Evolutionary conservation across 805 yeast genomes (phyloP), one percentile per base, ranked within the genome.

Genomic region (Yarrowia deformans): DNA sequence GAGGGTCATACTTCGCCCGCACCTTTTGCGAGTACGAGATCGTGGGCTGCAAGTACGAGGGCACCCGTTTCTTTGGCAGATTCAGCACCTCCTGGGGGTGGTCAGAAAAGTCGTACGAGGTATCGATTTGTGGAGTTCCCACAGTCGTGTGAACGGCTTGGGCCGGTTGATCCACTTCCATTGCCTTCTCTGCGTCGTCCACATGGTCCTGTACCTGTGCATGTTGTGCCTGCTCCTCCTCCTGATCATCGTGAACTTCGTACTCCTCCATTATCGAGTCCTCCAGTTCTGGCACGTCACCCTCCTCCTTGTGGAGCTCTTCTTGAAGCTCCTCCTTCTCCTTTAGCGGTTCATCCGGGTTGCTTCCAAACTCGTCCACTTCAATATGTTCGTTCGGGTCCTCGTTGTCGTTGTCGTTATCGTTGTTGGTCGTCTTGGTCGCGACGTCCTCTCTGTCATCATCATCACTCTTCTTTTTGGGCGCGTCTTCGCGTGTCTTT

Each of bases 11-110:
- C 48, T 63, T 63, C 48, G 55, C 43, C 29, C 68, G 19, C 4
- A 48, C 39, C 18, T 63, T 63, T n/a, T 63, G 68, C 8, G 68
- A 63, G 16, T 48, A 63, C 37, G 68, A 63, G 48, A 63, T 49
- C 9, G 68, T 63, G 5, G 68, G 68, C 29, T 63, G 68, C 29
- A 63, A 32, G 10, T 63, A 63, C 16, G 68, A 63, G 18, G 68
- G 68, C 12, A 63, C 68, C 14, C 68, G 68, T 8, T 60, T 60
- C 34, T 60, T 60, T 12, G 66, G 52, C 18, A 60, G 19, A 45
- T 18, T 45, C 52, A 34, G 42, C 34, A 8, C 49, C 1, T 43
- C 66, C 50, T 58, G 40, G 12, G 43, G 40, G 12, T 40, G 32
- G 34, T 60, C 66, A 9, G 66, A 60, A 10, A 60, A 60, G 52